Evolutionary conservation across 768 basidiomycete genomes (phyloP), one percentile per base, ranked within the genome.

Genomic region (Hygrocybe punicea): DNA sequence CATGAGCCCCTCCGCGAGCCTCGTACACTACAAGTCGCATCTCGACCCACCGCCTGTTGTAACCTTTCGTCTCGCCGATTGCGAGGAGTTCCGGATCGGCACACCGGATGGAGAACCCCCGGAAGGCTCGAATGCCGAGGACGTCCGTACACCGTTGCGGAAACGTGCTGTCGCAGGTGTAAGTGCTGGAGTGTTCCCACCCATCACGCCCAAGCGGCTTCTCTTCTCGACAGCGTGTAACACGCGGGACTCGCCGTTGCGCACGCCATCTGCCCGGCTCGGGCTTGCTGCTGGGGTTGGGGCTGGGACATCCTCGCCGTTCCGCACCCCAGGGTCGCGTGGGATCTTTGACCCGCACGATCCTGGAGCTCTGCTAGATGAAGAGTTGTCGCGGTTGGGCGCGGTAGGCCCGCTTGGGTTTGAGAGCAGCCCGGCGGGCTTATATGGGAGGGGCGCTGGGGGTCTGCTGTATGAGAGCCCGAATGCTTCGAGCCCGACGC

Each of bases 391-490:
- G 48, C 74, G 84, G 55, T 69, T 83, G 56, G 76, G 78, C 3
- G 73, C 63, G 57, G 76, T 69, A 17, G 74, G 69, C 4, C 64
- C 69, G 17, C 21, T 51, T 14, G 74, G 69, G 5, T 64, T 69
- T 25, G 78, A 78, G 19, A 84, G 85, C 35, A 89, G 87, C 63
- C 89, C 88, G 0, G 77, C 72, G 0, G 87, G 88, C 1, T 64
- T 89, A 50, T 91, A 83, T 67, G 89, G 84, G 40, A 79, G 80
- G 60, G 78, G 76, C 16, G 75, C 76, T 25, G 78, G 79, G 35
- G 69, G 73, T 1, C 64, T 87, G 60, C 64, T 91, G 62, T 91
- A 89, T 62, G 85, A 89, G 60, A 90, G 88, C 67, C 89, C 89
- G n/a, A 84, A 81, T 48, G 63, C 77, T 46, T 72, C 69, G 47